phyloP scores from a whole-genome alignment of 164 flowering plant genomes.

The Kingdonia uniflora region DNA sequence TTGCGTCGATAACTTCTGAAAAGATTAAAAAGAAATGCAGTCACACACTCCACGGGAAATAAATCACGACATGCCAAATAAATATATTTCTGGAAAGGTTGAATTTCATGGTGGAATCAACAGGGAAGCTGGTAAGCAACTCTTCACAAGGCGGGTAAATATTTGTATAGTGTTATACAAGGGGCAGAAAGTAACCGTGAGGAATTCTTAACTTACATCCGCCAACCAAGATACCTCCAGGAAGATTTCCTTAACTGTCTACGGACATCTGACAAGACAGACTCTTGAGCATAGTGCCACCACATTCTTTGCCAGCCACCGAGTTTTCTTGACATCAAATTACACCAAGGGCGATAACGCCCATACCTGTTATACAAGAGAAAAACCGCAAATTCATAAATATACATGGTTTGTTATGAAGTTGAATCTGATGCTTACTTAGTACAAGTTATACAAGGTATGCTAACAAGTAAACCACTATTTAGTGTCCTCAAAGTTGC shows the following conservation, averaged over 20 bases:
- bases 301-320: slow-evolving; percentile 76
- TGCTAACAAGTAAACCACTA: too few relatives aligned
- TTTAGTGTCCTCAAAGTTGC: too few relatives aligned
- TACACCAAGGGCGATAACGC: slow-evolving; percentile 64
- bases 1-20: slow-evolving; percentile 56
- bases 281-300: slow-evolving; percentile 93
- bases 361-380: slow-evolving; percentile 51
- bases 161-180: too few relatives aligned
- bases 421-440: too few relatives aligned
- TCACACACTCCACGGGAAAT: too few relatives aligned
- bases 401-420: too few relatives aligned
- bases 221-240: slow-evolving; percentile 64
- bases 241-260: slow-evolving; percentile 59
- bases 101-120: too few relatives aligned
- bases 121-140: neutral
- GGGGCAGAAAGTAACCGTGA: neutral
- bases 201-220: slow-evolving; percentile 48
- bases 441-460: too few relatives aligned
- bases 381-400: slow-evolving; percentile 6
- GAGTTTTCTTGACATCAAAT: slow-evolving; percentile 40
- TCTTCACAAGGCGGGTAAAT: too few relatives aligned
- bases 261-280: slow-evolving; percentile 71
- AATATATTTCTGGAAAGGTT: too few relatives aligned
- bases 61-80: too few relatives aligned
- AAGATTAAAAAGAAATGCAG: too few relatives aligned